Evolutionary conservation across 2,329 filamentous ascomycete genomes (phyloP).

Genomic region (Fusarium albosuccineum): DNA sequence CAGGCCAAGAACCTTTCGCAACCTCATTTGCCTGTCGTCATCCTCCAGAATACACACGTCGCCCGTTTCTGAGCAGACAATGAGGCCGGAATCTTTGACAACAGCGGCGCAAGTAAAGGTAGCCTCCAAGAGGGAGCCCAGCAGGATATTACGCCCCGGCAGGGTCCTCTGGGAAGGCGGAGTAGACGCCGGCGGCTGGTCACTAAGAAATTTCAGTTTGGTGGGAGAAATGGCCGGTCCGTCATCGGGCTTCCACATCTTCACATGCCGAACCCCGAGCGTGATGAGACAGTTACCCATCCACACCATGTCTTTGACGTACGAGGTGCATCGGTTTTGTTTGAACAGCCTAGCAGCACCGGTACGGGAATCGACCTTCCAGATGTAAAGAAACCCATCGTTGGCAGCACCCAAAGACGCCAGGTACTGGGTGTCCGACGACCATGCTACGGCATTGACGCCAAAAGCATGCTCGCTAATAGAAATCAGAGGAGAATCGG

Average conservation of each 20-base stretch:
- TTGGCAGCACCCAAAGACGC: conserved; percentile 91
- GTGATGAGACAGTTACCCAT: conserved; percentile 87
- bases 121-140: conserved; percentile 84
- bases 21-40: conserved; percentile 75
- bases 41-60: conserved; percentile 92
- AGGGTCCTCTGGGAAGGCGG: conserved; percentile 71
- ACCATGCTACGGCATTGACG: conserved; percentile 90
- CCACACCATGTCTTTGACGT: conserved; percentile 90
- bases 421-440: conserved; percentile 84
- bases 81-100: conserved; percentile 75
- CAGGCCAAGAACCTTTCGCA: conserved; percentile 74
- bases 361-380: conserved; percentile 85
- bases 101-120: conserved; percentile 86
- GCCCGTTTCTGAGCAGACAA: conserved; percentile 89
- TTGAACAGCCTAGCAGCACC: conserved; percentile 84
- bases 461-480: conserved; percentile 92
- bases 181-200: conserved; percentile 50
- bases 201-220: conserved; percentile 69
- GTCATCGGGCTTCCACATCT: conserved; percentile 90
- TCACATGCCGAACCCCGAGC: conserved; percentile 90
- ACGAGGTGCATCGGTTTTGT: conserved; percentile 91
- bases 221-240: conserved; percentile 68
- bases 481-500: conserved; percentile 85
- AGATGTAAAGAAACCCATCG: conserved; percentile 94
- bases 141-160: conserved; percentile 86